Conservation (phyloP, 306 rosid species). For the Quercus robur region DNA sequence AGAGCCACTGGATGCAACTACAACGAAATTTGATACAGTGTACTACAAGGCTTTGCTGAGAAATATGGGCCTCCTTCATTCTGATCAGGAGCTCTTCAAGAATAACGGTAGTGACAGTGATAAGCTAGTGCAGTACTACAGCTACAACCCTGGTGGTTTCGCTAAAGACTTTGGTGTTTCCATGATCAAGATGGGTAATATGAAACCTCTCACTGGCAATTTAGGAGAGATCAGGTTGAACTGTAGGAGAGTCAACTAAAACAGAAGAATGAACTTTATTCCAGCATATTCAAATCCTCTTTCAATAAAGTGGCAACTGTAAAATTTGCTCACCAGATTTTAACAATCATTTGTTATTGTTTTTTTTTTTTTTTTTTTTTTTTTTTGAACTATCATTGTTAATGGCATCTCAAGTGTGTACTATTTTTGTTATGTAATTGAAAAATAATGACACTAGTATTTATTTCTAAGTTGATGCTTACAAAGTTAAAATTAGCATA, state of each 20-base stretch:
- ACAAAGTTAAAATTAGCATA: too few species aligned
- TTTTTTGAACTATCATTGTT: too few species aligned
- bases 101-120: conserved; percentile 19
- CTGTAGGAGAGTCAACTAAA: conserved; percentile 25
- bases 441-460: too few species aligned
- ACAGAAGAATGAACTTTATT: neutral
- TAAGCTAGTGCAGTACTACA: conserved; percentile 19
- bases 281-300: too few species aligned
- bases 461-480: too few species aligned
- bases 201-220: conserved; percentile 31
- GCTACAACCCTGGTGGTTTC: neutral
- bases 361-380: too few species aligned
- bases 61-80: conserved; percentile 31
- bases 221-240: conserved; percentile 29
- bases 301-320: too few species aligned
- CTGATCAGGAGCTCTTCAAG: conserved; percentile 39
- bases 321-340: too few species aligned
- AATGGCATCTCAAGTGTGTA: too few species aligned
- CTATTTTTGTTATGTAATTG: too few species aligned
- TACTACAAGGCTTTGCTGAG: conserved; percentile 28
- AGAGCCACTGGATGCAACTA: conserved; percentile 10
- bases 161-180: conserved; percentile 22
- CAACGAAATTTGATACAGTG: conserved; percentile 2
- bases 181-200: conserved; percentile 40
- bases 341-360: too few species aligned